Evolutionary conservation across 2,329 filamentous ascomycete genomes (phyloP).

Genomic region (Colletotrichum eleusines): DNA sequence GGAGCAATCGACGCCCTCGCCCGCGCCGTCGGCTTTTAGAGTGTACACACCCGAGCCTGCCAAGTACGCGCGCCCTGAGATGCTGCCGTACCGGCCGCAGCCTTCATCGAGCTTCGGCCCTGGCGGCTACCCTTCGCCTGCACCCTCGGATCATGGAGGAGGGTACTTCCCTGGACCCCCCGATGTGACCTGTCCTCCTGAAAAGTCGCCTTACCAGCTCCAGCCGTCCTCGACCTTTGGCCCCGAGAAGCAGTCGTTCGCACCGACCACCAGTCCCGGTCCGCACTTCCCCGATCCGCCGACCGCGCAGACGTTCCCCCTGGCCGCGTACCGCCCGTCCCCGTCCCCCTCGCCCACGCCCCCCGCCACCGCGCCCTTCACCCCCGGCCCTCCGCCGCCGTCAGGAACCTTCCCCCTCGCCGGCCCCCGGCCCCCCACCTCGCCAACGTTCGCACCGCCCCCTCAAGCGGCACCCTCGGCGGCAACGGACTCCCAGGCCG

Average conservation of each 20-base stretch:
- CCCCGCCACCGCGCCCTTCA: background rate
- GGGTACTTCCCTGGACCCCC: background rate
- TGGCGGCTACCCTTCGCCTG: background rate
- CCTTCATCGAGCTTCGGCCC: background rate
- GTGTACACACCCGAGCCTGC: no score
- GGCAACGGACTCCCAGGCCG: conserved; percentile 1
- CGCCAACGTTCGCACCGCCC: background rate
- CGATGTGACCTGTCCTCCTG: background rate
- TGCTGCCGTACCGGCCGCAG: conserved; percentile 4
- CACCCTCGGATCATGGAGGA: background rate
- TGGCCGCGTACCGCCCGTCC: conserved; percentile 19
- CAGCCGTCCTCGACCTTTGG: background rate
- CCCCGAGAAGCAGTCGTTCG: background rate
- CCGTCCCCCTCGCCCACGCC: conserved; percentile 7
- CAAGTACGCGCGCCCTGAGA: background rate
- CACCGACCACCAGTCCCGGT: conserved; percentile 1
- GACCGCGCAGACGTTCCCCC: conserved; percentile 17
- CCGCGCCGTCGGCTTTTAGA: background rate
- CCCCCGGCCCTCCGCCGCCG: conserved; percentile 4
- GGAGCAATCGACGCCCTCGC: background rate
- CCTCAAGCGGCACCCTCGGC: background rate
- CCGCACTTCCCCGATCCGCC: conserved; percentile 20
- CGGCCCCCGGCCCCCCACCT: background rate
- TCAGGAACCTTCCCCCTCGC: conserved; percentile 20
- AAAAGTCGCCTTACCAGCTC: background rate